Evolutionary conservation across 495 filamentous ascomycete species (phyloP), one percentile per base, ranked within the genome.

Genomic region (Neurospora tetrasperma): DNA sequence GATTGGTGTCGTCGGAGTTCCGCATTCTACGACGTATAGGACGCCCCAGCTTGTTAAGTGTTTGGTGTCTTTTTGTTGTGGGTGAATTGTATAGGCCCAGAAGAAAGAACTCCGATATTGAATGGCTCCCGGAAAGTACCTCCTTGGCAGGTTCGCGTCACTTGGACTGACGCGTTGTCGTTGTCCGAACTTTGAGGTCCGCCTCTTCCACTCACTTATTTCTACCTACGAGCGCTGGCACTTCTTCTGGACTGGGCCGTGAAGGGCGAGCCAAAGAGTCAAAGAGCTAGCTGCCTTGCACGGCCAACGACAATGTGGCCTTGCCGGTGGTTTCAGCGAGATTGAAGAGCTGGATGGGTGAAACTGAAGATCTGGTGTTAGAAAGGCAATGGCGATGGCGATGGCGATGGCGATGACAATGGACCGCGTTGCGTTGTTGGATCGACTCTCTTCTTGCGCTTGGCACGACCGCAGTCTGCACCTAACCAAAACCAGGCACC

Each of bases 31-130:
- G 85, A 98, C 94, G 90, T 99, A 99, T 85, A 98, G 90, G 79
- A 98, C 94, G 82, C 96, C 96, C 96, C 85, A 99, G 86, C 85
- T 99, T 98, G 88, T 98, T 98, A 94, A 80, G 94, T 95, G 78
- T 89, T 89, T 68, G 94, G 94, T 75, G 94, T 90, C 85, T 94
- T 97, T 83, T 96, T 97, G 90, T 98, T 96, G 78, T 97, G 94
- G 43, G 93, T 94, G 27, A 0, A 31, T 2, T 31, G 85, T 91
- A 97, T 79, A 20, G 43, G 43, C 43, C 43, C 18, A 46, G 4
- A 6, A 46, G 43, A 46, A 9, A n/a, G 18, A n/a, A 20, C 4
- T 20, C 43, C n/a, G 2, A n/a, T 46, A n/a, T 8, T 46, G n/a
- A 20, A 46, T 46, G 43, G 20, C 18, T 46, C 43, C 43, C 43